Base-by-base conservation (phyloP, 2,329 filamentous ascomycete species). In the Bimuria novae-zelandiae region DNA sequence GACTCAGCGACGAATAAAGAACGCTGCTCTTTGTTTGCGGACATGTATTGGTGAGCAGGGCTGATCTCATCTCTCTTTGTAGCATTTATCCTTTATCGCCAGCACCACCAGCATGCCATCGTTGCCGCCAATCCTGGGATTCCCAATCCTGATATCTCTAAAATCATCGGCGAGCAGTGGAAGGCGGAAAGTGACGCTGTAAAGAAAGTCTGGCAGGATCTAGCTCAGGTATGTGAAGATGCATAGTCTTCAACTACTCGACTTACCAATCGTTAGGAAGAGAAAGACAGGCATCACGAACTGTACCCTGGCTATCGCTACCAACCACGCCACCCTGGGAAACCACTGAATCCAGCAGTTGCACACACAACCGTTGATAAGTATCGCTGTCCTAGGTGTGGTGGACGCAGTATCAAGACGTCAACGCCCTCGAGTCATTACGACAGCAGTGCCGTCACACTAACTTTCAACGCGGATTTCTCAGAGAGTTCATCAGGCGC, bases 11-110 rank as follows among this genome's bases (percentile, higher is more conserved):
- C 23, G 49, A 56, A 71, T 63, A 72, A 69, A 71, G 66, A 63
- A 60, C 35, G 3, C 3, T 36, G 30, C 39, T 56, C 65, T 69
- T 69, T 73, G 64, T 71, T 64, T 56, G 59, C 56, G 49, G 52
- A 27, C 52, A 53, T 36, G 43, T 58, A 51, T 59, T 58, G 39
- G 50, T 52, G 54, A 64, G 50, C 25, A 25, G 40, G 29, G 21
- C 35, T 50, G 42, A 45, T 41, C 23, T 45, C 44, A 21, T 71
- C 54, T 69, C 63, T 60, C 61, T 72, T 68, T 71, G 72, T 73
- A 99, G 94, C 93, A 45, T 99, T 99, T 78, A 99, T 99, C 62
- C 82, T 99, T 64, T 99, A 96, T 78, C 91, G 94, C 33, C 92
- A 97, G 72, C 89, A 95, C 73, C 88, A 94, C 67, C 93, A 97